phyloP scores from a whole-genome alignment of 345 rosid species.

The Streptanthus diversifolius region DNA sequence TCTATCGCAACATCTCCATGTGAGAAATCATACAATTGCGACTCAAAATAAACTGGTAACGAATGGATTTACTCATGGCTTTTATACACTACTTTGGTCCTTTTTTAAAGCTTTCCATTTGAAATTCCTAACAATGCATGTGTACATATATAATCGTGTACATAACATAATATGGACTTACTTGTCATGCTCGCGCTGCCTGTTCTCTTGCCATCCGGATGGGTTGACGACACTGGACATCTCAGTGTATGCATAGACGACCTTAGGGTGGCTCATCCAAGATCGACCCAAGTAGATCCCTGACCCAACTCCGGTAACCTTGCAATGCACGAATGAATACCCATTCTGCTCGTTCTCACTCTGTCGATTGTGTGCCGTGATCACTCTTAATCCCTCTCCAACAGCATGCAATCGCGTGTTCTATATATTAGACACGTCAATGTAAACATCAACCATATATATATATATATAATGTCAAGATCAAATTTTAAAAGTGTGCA shows the following conservation, averaged over 20 bases:
- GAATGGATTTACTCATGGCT: background rate
- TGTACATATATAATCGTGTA: background rate
- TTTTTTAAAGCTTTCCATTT: background rate
- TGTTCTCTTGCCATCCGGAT: conserved; percentile 49
- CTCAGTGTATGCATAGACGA: conserved; percentile 46
- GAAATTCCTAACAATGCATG: background rate
- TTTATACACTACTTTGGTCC: background rate
- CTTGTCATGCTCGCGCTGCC: conserved; percentile 30
- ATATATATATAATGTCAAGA: background rate
- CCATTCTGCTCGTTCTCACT: conserved; percentile 27
- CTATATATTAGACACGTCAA: conserved; percentile 11
- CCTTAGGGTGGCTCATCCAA: conserved; percentile 50
- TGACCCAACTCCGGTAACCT: conserved; percentile 35
- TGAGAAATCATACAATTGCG: background rate
- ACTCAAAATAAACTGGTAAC: background rate
- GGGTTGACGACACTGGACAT: conserved; percentile 41
- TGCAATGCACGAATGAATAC: conserved; percentile 44
- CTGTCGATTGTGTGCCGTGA: conserved; percentile 46
- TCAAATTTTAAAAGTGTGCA: background rate
- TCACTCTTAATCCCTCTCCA: conserved; percentile 39
- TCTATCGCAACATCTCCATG: too few relatives aligned
- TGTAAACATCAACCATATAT: background rate
- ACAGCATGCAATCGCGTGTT: conserved; percentile 40
- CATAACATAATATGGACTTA: conserved; percentile 14
- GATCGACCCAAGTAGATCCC: conserved; percentile 58